Evolutionary conservation across 768 basidiomycete species (phyloP).

Genomic region (Leccinum fibrillosum): DNA sequence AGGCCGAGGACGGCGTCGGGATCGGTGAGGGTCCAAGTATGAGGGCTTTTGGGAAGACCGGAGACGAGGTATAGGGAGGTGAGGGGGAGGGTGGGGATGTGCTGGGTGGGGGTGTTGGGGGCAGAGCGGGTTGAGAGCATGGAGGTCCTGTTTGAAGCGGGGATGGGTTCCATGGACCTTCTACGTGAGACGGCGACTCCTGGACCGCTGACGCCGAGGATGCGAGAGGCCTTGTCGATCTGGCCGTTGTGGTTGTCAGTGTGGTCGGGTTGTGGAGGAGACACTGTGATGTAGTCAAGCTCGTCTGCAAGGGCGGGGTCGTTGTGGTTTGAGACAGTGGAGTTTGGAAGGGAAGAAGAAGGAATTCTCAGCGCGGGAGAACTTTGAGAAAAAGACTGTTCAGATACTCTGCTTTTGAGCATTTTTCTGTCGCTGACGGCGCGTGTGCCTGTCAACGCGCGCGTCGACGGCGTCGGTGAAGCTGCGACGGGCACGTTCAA

Average conservation of each 20-base stretch:
- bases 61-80: slow-evolving; percentile 86
- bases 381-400: slow-evolving; percentile 40
- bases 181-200: slow-evolving; percentile 41
- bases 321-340: slow-evolving; percentile 6
- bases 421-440: slow-evolving; percentile 32
- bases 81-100: slow-evolving; percentile 68
- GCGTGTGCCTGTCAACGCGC: not conserved
- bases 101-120: slow-evolving; percentile 49
- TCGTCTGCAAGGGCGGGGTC: slow-evolving; percentile 55
- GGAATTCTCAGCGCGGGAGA: not conserved
- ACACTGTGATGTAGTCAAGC: slow-evolving; percentile 68
- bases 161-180: slow-evolving; percentile 82
- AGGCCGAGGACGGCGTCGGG: slow-evolving; percentile 78
- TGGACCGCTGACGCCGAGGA: slow-evolving; percentile 56
- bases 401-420: slow-evolving; percentile 48
- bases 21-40: slow-evolving; percentile 88
- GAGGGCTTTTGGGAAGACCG: slow-evolving; percentile 83
- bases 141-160: slow-evolving; percentile 70
- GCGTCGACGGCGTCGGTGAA: slow-evolving; percentile 20
- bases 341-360: slow-evolving; percentile 12
- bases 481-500: slow-evolving; percentile 25
- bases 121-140: slow-evolving; percentile 64
- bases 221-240: slow-evolving; percentile 72
- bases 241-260: slow-evolving; percentile 30
- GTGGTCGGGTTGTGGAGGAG: slow-evolving; percentile 15